Percentiles rank a stretch among this genome's conserved stretches.
Conservation (phyloP, 1,284 basidiomycete species). For the Puccinia triticina region DNA sequence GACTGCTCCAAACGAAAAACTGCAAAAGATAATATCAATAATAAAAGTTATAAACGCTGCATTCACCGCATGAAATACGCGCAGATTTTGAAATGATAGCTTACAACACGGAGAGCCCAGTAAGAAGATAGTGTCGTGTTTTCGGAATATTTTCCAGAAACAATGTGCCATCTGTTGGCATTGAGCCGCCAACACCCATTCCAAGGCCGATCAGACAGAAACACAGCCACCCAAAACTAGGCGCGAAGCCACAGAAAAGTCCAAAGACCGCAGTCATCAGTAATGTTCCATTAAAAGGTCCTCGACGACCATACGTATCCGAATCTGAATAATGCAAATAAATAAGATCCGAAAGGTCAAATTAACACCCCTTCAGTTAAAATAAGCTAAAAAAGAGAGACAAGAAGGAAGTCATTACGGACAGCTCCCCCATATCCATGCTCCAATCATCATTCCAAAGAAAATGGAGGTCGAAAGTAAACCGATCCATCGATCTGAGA, state of each 20-base stretch:
- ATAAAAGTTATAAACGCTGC: not conserved
- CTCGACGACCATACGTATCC: constrained; percentile 70
- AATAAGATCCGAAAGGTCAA: not conserved
- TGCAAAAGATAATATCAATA: constrained; percentile 47
- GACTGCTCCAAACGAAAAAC: constrained; percentile 85
- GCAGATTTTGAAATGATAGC: constrained; percentile 43
- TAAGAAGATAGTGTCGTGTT: constrained; percentile 86
- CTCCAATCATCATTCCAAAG: constrained; percentile 94
- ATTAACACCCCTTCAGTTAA: not conserved
- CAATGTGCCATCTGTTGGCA: constrained; percentile 95
- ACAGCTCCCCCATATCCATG: constrained; percentile 64
- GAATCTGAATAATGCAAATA: constrained; percentile 55
- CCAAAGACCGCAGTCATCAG: constrained; percentile 89
- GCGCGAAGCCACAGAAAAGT: constrained; percentile 74
- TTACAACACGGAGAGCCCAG: constrained; percentile 84
- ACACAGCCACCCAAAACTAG: constrained; percentile 74
- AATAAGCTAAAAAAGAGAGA: not conserved
- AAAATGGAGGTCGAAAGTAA: constrained; percentile 78
- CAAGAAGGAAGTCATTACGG: constrained; percentile 24
- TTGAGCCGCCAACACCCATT: constrained; percentile 82
- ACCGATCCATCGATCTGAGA: constrained; percentile 71
- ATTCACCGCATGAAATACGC: constrained; percentile 13
- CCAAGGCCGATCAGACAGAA: constrained; percentile 81
- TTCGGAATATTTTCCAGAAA: constrained; percentile 92
- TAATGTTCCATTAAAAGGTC: constrained; percentile 89